A percentile compares a stretch with the other conserved stretches of the same genome.
Evolutionary conservation across 2,329 filamentous ascomycete genomes (phyloP).

Genomic region (Dendryphion nanum): DNA sequence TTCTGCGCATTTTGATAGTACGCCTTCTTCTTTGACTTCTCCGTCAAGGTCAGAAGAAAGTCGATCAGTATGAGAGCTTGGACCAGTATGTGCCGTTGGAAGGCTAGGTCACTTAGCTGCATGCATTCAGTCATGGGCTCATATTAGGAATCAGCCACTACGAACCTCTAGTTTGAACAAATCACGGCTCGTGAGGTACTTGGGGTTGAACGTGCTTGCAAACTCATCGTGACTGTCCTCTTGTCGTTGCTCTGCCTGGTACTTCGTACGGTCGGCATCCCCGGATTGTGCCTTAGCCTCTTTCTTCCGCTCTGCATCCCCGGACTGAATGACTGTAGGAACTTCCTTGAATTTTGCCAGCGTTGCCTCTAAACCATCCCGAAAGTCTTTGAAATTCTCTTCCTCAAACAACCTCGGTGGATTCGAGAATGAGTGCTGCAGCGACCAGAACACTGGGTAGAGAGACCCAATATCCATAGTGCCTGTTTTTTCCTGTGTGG

Average conservation of each 20-base stretch:
- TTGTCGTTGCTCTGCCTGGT: too few relatives aligned
- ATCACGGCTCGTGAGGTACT: conserved; percentile 96
- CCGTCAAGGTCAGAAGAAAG: conserved; percentile 87
- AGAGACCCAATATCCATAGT: conserved; percentile 67
- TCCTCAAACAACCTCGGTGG: conserved; percentile 78
- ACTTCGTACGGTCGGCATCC: too few relatives aligned
- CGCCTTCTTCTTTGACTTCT: conserved; percentile 77
- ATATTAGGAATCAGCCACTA: conserved; percentile 13
- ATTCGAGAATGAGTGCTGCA: conserved; percentile 89
- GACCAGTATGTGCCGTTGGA: conserved; percentile 89
- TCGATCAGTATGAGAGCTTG: conserved; percentile 94
- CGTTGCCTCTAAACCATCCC: conserved; percentile 61
- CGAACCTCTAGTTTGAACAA: conserved; percentile 89
- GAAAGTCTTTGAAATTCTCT: conserved; percentile 65
- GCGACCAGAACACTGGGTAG: conserved; percentile 90
- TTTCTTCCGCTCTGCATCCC: conserved; percentile 62
- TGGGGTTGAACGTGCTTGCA: conserved; percentile 84
- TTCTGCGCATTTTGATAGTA: conserved; percentile 73
- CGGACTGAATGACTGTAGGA: conserved; percentile 66
- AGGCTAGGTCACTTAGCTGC: conserved; percentile 88
- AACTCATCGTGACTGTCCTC: conserved; percentile 59
- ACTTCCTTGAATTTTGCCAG: conserved; percentile 73
- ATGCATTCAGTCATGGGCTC: conserved; percentile 26
- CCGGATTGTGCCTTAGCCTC: conserved; percentile 63
- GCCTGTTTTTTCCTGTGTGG: conserved; percentile 46